Conservation (phyloP, 495 filamentous ascomycete genomes). For the Xylaria cubensis region DNA sequence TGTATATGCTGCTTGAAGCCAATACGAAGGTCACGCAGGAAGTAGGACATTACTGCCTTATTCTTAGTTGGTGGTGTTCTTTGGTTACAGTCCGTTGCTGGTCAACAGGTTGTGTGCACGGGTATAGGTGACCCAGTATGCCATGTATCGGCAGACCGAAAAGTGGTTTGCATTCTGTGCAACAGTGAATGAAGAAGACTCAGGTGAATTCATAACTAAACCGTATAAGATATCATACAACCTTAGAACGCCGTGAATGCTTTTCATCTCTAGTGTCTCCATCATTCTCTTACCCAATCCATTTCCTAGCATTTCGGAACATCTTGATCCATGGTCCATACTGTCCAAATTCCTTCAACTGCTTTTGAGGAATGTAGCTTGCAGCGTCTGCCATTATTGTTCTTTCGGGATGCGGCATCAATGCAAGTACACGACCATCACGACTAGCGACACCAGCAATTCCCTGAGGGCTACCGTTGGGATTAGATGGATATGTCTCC, state of each 20-base stretch:
- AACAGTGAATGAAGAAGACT: neutral
- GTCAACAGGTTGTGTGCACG: neutral
- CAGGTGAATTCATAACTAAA: neutral
- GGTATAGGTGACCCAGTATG: neutral
- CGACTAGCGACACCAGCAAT: conserved; percentile 81
- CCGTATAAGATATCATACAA: conserved; percentile 14
- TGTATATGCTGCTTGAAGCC: neutral
- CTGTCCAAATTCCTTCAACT: conserved; percentile 77
- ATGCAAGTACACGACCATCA: conserved; percentile 85
- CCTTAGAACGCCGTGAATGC: conserved; percentile 13
- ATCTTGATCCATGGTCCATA: conserved; percentile 87
- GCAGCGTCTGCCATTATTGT: conserved; percentile 84
- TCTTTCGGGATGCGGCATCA: conserved; percentile 97
- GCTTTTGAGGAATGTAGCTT: conserved; percentile 71
- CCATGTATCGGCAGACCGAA: conserved; percentile 7
- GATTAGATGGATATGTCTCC: conserved; percentile 87
- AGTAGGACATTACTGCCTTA: neutral
- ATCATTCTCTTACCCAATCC: conserved; percentile 68
- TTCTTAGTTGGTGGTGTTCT: neutral
- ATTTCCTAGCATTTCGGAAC: conserved; percentile 80
- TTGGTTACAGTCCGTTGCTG: neutral
- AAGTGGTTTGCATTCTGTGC: neutral
- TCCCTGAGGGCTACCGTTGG: conserved; percentile 88
- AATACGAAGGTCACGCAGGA: neutral
- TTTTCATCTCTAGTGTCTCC: conserved; percentile 7